Evolutionary conservation across 441 rosid genomes (phyloP).

Genomic region (Populus hybrid): DNA sequence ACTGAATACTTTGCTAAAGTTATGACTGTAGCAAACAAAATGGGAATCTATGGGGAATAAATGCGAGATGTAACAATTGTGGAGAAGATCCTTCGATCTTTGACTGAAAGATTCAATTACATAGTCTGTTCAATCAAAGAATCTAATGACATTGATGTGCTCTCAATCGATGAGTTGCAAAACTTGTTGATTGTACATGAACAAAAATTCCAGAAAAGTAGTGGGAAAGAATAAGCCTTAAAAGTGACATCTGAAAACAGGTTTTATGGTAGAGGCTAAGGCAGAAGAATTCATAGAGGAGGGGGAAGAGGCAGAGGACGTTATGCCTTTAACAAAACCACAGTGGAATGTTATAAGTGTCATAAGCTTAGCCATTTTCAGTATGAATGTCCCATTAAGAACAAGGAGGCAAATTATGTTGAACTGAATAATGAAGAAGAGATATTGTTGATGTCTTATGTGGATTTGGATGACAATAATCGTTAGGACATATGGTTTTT

Average conservation of each 20-base stretch:
- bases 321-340: background rate
- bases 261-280: background rate
- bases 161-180: too few species aligned
- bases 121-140: too few species aligned
- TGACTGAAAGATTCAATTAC: too few species aligned
- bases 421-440: background rate
- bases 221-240: background rate
- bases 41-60: too few species aligned
- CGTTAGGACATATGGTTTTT: background rate
- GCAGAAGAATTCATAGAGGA: background rate
- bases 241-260: background rate
- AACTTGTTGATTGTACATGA: too few species aligned
- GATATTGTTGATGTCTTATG: background rate
- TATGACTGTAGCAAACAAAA: too few species aligned
- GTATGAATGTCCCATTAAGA: background rate
- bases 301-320: background rate
- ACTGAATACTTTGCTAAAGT: too few species aligned
- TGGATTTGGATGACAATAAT: background rate
- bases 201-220: background rate
- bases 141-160: too few species aligned
- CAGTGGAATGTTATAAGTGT: background rate
- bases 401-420: background rate
- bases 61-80: too few species aligned
- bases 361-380: background rate
- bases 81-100: too few species aligned